Evolutionary conservation across 2,329 filamentous ascomycete genomes (phyloP), one percentile per base, ranked within the genome.

Genomic region (Colletotrichum somersetense): DNA sequence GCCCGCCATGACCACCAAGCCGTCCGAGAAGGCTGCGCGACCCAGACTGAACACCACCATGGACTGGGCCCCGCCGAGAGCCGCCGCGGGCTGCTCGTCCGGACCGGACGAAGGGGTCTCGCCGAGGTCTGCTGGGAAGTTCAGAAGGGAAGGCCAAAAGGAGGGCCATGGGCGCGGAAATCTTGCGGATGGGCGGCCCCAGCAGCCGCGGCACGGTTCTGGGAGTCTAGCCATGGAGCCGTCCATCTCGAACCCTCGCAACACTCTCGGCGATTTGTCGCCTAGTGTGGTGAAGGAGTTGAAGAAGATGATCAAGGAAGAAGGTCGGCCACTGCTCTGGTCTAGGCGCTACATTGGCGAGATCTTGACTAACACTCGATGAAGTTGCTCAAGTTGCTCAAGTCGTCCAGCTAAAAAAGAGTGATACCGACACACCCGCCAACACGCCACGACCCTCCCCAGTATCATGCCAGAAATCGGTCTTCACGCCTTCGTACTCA

Each of bases 231-330:
- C n/a, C n/a, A 59, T 55, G n/a, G 38, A 57, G 20, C 18, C 61
- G 12, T 40, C 46, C 35, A n/a, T 40, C 42, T 26, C 62, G 18
- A 53, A 46, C 18, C 23, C 73, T 42, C 73, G 68, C 16, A 50
- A 67, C 14, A 70, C 55, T 20, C 58, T 73, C n/a, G 65, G 55
- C 11, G 62, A 42, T 18, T 56, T 75, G 44, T 64, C 76, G 1
- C 71, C 75, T 4, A 67, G 75, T 26, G 65, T 75, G 48, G 30
- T 76, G 44, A 70, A 67, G 16, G 75, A 77, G 33, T 38, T 77
- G 59, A 71, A 73, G n/a, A 75, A 73, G 61, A 75, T 76, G 18
- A 75, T 77, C 56, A 73, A 75, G 38, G 75, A 77, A 48, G 77
- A 78, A 50, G 53, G 73, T 67, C 1, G 53, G 61, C 44, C 38